Conservation (phyloP, 495 filamentous ascomycete species). For the Trichoderma erinaceum region DNA sequence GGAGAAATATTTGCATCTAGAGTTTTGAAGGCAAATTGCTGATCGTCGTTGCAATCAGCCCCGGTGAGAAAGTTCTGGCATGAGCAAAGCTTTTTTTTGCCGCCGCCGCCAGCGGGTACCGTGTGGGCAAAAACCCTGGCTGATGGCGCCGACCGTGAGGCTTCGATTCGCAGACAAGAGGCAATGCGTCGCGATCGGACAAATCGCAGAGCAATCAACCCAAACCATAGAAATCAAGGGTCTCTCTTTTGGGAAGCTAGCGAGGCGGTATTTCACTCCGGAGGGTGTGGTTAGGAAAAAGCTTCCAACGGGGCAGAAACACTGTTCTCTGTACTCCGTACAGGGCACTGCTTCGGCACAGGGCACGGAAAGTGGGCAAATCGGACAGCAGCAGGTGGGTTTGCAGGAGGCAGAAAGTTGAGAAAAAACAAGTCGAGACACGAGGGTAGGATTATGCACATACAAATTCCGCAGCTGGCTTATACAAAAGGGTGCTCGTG, state of each 20-base stretch:
- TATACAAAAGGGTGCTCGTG: too few species aligned
- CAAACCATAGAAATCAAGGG: conserved; percentile 10
- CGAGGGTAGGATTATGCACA: too few species aligned
- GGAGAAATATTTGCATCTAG: neutral
- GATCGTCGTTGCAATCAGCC: neutral
- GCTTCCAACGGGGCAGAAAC: neutral
- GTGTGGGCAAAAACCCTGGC: neutral
- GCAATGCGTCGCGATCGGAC: neutral
- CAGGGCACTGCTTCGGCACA: neutral
- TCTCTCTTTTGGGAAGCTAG: neutral
- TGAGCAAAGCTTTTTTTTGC: neutral
- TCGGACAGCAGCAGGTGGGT: neutral
- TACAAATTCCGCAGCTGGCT: too few species aligned
- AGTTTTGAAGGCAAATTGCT: neutral
- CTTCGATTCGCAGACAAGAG: neutral
- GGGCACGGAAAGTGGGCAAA: neutral
- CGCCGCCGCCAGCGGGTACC: neutral
- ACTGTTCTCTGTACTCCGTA: neutral
- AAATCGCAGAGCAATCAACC: conserved; percentile 2
- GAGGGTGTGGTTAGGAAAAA: neutral
- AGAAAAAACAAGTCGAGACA: too few species aligned
- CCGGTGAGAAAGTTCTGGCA: neutral
- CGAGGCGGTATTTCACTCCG: neutral
- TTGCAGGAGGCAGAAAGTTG: neutral
- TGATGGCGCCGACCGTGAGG: neutral